phyloP scores from a whole-genome alignment of 495 filamentous ascomycete genomes.

The Lasiosphaeria ovina region DNA sequence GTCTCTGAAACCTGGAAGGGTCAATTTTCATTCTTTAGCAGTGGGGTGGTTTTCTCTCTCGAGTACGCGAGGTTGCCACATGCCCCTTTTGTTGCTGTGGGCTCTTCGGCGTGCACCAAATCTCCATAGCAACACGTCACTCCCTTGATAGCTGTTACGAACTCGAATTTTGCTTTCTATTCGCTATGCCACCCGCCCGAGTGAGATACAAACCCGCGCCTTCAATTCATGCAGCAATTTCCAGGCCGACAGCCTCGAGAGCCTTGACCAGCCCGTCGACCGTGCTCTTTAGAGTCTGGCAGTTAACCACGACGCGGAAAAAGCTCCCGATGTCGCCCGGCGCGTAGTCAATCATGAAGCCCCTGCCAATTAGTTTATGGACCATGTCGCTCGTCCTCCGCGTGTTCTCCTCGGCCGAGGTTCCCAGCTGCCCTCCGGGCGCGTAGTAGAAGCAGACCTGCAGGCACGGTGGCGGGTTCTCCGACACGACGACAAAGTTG shows the following conservation, averaged over 20 bases:
- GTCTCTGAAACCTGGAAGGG: no score
- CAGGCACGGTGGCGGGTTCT: constrained; percentile 79
- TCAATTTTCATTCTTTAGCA: no score
- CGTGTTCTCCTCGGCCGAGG: constrained; percentile 61
- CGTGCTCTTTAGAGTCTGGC: constrained; percentile 66
- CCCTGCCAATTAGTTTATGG: constrained; percentile 60
- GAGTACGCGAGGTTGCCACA: no score
- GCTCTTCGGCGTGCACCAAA: no score
- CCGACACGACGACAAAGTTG: constrained; percentile 68
- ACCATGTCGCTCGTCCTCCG: constrained; percentile 67
- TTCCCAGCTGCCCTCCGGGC: constrained; percentile 51
- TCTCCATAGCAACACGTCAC: no score
- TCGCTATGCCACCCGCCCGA: no score
- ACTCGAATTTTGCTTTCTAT: no score
- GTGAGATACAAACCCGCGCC: no score
- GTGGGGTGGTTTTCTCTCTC: no score
- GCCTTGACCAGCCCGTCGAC: constrained; percentile 74
- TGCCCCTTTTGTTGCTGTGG: no score
- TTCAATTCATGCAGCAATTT: constrained; percentile 29
- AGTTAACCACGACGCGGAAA: constrained; percentile 86
- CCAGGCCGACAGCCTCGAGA: constrained; percentile 63
- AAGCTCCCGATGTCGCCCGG: constrained; percentile 77
- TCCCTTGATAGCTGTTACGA: no score
- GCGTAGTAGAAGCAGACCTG: constrained; percentile 95
- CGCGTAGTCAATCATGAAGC: constrained; percentile 95